Evolutionary conservation across 176 grass and related monocot species (phyloP).

Genomic region (Saccharum officinarum): DNA sequence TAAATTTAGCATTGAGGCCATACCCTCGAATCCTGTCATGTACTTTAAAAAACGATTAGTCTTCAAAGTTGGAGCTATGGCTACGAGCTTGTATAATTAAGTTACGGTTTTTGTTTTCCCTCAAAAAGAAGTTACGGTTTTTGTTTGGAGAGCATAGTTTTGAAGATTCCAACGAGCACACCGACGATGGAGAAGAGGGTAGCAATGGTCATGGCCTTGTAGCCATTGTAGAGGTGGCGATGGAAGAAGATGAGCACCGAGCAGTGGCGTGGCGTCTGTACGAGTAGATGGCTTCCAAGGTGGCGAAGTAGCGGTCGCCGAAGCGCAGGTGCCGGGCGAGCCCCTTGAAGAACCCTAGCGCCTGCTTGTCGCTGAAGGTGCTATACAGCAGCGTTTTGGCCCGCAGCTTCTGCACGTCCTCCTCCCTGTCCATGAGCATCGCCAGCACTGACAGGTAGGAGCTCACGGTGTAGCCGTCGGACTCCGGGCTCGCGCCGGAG

Average conservation of each 20-base stretch:
- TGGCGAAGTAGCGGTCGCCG: accelerated
- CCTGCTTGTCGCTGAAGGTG: neutral
- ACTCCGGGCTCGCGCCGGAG: neutral
- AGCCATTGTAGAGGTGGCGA: neutral
- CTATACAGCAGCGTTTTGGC: neutral
- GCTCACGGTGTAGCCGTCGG: neutral
- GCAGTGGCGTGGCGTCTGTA: neutral
- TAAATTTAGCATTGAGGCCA: too few relatives aligned
- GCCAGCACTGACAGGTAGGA: conserved; percentile 9
- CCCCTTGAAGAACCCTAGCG: neutral
- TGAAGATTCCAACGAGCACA: neutral
- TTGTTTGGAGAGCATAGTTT: neutral
- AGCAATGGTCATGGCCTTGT: neutral
- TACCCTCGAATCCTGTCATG: too few relatives aligned
- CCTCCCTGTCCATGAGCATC: conserved; percentile 19
- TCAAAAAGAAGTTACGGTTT: too few relatives aligned
- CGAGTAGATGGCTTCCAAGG: neutral
- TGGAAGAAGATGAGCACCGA: neutral
- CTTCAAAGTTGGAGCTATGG: too few relatives aligned
- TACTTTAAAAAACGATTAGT: too few relatives aligned
- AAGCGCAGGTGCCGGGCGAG: neutral
- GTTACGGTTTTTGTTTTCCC: too few relatives aligned
- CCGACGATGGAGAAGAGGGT: neutral
- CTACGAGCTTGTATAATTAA: too few relatives aligned
- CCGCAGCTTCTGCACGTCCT: conserved; percentile 12